Evolutionary conservation across 305 asterid genomes (phyloP), one percentile per base, ranked within the genome.

Genomic region (Andrographis paniculata): DNA sequence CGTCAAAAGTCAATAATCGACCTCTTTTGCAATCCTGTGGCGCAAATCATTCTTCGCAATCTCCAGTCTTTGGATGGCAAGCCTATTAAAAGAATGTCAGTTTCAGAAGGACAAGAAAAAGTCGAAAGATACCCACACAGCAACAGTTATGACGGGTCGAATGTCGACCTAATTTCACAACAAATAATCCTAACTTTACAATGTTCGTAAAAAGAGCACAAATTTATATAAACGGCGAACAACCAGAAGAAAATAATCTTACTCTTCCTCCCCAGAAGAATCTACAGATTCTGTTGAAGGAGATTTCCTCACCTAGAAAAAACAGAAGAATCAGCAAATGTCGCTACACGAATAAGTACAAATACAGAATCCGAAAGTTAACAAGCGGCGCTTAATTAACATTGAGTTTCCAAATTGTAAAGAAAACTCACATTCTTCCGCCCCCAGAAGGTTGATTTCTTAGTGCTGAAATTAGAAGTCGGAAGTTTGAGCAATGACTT

Each of bases 251-350:
- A n/a, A n/a, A 47, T 30, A 55, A 61, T 56, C 95, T 74, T 83
- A 91, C 98, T 91, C 98, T 80, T 91, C 98, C 59, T 91, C 98
- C 49, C 98, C 95, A 64, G 98, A 91, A 44, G 91, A 82, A 78
- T 78, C 93, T 53, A 86, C 58, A 46, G 96, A 86, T 54, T 84
- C 98, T 23, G 73, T 54, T 53, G 93, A 83, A 55, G 87, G 83
- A 38, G 88, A 80, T 72, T 65, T 83, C 55, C 80, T 72, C 21
- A 78, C 80, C 98, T 91, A 82, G 54, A 73, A 49, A 21, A 59
- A 58, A 59, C 10, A 48, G 18, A 57, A 57, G 57, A 21, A 19
- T 45, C 41, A 52, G 27, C 39, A 54, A 36, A 6, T 2, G 12
- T 33, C 23, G 61, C 24, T 36, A 42, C 58, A 65, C 19, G 24